Base-by-base conservation (phyloP, 371 early-diverging fungal genomes). In the Apophysomyces variabilis region DNA sequence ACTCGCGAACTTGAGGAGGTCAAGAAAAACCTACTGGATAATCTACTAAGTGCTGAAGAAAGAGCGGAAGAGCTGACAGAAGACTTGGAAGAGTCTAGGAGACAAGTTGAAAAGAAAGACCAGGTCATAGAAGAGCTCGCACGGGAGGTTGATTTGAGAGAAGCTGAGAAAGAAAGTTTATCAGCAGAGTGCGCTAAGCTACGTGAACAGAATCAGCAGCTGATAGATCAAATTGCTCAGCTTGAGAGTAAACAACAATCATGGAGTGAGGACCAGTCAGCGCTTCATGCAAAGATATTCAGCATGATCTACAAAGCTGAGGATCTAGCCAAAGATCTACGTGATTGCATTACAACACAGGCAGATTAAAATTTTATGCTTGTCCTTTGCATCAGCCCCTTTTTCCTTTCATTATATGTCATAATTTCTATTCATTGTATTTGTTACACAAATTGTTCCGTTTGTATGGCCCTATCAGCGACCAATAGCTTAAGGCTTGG, bases 161-260 rank as follows among this genome's bases (percentile, higher is more conserved):
- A 7, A 13, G 46, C 54, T 21, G 46, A 61, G 0, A 14, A 21
- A 5, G 35, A 21, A 4, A n/a, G 16, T 11, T 9, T 36, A 32
- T 36, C 74, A 38, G 84, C 85, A 69, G 74, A 75, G 21, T 50
- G 54, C 21, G 16, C 54, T 5, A 26, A 50, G 9, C 21, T 50
- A n/a, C n/a, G 21, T n/a, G 72, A 75, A 32, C 91, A 92, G 64
- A 76, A 83, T 18, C 82, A 90, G 32, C 84, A 87, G 38, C 67
- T 90, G 21, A 59, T 68, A 9, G 85, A 87, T 64, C 73, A 71
- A 16, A 86, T 86, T 66, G 71, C 77, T 58, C 82, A 86, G 62
- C 68, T 90, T 16, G 91, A 89, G 70, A 73, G 74, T 36, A 92
- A 93, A 58, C 71, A 93, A 9, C 79, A 70, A 91, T 62, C 91